Evolutionary conservation across 2,329 filamentous ascomycete genomes (phyloP), one percentile per base, ranked within the genome.

Genomic region (Beauveria varroae): DNA sequence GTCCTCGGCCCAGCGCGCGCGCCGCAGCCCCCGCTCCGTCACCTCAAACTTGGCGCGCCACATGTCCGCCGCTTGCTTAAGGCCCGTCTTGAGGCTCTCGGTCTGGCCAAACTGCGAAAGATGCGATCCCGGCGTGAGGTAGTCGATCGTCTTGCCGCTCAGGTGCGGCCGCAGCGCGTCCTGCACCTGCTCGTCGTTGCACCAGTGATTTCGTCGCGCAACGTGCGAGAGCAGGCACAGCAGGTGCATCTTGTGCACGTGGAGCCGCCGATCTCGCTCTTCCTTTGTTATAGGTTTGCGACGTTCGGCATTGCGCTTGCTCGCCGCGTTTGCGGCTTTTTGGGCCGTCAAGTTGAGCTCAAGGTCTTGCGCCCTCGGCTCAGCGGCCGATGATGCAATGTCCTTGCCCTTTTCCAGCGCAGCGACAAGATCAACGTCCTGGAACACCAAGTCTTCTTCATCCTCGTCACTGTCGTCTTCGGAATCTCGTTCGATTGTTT

Each of bases 221-320:
- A 87, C 82, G 72, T 98, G 91, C 10, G 86, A 85, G 18, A 99
- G 74, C 2, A 99, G 79, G 70, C 91, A 96, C 16, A 97, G 76
- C 0, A 98, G 66, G 74, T 99, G 93, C 64, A 86, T 79, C 73
- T 93, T 96, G 73, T 99, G 95, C n/a, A 92, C 80, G 57, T 91
- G 83, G 34, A 95, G 72, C 22, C 93, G 85, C 16, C 72, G 75
- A 49, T 75, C 74, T 64, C 77, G 82, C 66, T 87, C 84, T 22
- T 78, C 78, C 64, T 77, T 81, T 26, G 73, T 82, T 3, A 85
- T 74, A 2, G 80, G 78, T 67, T 80, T 86, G 56, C 80, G 78
- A 52, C 79, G 75, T 26, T 79, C 76, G 0, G 64, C 68, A 1
- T 64, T 64, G 44, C 68, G 70, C 54, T 72, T 74, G 49, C 65